These are phyloP conservation scores for Lodderomyces theae DNA, from an alignment of 1,139 yeast species.

Conservation along the genomic window DNA sequence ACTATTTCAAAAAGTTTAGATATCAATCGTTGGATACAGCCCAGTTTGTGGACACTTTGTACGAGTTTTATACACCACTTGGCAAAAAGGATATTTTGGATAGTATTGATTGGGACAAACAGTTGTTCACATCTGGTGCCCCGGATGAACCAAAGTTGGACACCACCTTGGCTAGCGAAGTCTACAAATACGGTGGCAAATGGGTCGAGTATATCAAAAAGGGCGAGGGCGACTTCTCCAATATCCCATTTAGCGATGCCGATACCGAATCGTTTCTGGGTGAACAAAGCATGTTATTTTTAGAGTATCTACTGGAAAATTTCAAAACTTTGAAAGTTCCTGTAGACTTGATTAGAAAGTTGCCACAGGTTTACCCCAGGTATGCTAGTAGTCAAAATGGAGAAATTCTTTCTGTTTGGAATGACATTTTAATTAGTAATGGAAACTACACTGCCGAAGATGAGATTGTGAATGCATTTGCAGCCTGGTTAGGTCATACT, in stretches of 20 bases:
- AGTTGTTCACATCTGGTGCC: conserved; percentile 32
- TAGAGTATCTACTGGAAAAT: conserved; percentile 29
- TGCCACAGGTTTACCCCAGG: conserved; percentile 26
- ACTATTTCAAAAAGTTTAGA: conserved; percentile 30
- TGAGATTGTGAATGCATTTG: conserved; percentile 22
- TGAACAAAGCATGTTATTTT: conserved; percentile 35
- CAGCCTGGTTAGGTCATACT: conserved; percentile 40
- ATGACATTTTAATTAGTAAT: conserved; percentile 28
- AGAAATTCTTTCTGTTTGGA: conserved; percentile 34
- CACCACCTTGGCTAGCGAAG: conserved; percentile 31
- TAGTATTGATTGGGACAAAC: conserved; percentile 25
- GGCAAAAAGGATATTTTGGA: conserved; percentile 19
- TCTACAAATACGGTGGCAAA: conserved; percentile 25
- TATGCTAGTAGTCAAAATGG: conserved; percentile 28
- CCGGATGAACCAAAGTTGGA: conserved; percentile 33
- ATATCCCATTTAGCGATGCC: conserved; percentile 15
- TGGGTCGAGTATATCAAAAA: conserved; percentile 21
- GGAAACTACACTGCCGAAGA: conserved; percentile 22
- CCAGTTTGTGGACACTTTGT: conserved; percentile 29
- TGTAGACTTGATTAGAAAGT: conserved; percentile 17
- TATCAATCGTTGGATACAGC: conserved; percentile 31
- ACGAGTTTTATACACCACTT: conserved; percentile 25
- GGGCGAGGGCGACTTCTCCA: conserved; percentile 4
- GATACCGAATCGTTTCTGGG: conserved; percentile 29
- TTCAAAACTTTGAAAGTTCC: conserved; percentile 18